A percentile compares a stretch with the other conserved stretches of the same genome.
Conservation (phyloP, 805 yeast species). For the Wickerhamomyces alni region DNA sequence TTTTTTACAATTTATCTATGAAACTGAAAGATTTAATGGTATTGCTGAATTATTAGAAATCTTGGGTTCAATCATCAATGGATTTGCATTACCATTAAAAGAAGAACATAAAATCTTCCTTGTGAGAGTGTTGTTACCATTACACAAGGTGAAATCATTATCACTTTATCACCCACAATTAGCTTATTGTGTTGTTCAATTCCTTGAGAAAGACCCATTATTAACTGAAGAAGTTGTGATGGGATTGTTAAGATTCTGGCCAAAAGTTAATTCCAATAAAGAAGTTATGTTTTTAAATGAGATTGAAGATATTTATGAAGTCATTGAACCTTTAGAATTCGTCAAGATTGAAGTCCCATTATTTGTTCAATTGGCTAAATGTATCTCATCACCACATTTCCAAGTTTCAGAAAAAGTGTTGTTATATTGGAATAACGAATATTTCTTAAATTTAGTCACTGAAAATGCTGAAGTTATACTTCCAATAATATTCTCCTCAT, state of each 20-base stretch:
- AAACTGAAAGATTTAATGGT: slow-evolving; percentile 94
- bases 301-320: slow-evolving; percentile 94
- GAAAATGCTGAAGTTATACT: slow-evolving; percentile 89
- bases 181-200: slow-evolving; percentile 95
- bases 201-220: slow-evolving; percentile 87
- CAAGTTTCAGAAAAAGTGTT: slow-evolving; percentile 95
- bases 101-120: slow-evolving; percentile 94
- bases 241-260: slow-evolving; percentile 94
- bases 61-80: slow-evolving; percentile 92
- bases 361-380: slow-evolving; percentile 88
- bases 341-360: slow-evolving; percentile 87
- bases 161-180: slow-evolving; percentile 93
- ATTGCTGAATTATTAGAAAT: slow-evolving; percentile 92
- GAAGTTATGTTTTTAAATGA: slow-evolving; percentile 95
- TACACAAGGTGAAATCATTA: slow-evolving; percentile 86
- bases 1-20: slow-evolving; percentile 88
- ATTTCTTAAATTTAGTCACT: slow-evolving; percentile 81
- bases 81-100: slow-evolving; percentile 94
- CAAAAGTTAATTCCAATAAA: slow-evolving; percentile 89
- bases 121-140: slow-evolving; percentile 79
- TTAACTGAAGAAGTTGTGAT: slow-evolving; percentile 94
- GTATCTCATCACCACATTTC: slow-evolving; percentile 92
- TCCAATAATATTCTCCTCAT: slow-evolving; percentile 86
- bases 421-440: slow-evolving; percentile 92
- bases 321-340: slow-evolving; percentile 90